Conservation (phyloP, 2,329 filamentous ascomycete species). For the Colletotrichum acutatum region DNA sequence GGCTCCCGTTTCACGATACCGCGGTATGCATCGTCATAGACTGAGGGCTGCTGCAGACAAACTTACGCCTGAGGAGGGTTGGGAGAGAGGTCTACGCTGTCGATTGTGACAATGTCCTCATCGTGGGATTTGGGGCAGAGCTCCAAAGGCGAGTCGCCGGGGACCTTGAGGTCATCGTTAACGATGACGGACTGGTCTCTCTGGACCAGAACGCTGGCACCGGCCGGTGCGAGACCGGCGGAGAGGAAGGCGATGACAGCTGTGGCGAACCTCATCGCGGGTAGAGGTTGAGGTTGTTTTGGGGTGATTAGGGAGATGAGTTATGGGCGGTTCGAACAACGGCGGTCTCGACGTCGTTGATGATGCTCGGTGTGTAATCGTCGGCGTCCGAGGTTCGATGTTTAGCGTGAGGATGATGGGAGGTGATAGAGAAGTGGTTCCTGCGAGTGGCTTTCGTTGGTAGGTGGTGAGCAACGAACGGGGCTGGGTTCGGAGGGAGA, state of each 20-base stretch:
- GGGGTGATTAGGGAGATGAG: neutral
- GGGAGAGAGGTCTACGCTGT: slow-evolving; percentile 82
- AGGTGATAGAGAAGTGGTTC: slow-evolving; percentile 26
- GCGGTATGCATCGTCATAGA: neutral
- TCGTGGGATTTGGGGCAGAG: slow-evolving; percentile 77
- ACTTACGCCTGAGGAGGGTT: slow-evolving; percentile 90
- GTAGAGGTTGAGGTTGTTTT: neutral
- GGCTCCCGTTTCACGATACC: slow-evolving; percentile 26
- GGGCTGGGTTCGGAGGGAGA: slow-evolving; percentile 33
- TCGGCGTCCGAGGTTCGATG: slow-evolving; percentile 22
- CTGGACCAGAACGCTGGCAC: slow-evolving; percentile 59
- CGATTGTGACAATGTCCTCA: slow-evolving; percentile 78
- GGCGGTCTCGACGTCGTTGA: slow-evolving; percentile 8
- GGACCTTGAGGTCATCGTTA: slow-evolving; percentile 71
- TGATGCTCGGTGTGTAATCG: slow-evolving; percentile 16
- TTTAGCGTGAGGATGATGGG: slow-evolving; percentile 33
- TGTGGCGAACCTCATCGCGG: slow-evolving; percentile 54
- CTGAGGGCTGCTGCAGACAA: neutral
- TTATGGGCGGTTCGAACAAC: neutral
- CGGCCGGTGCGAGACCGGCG: slow-evolving; percentile 57
- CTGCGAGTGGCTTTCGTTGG: slow-evolving; percentile 28
- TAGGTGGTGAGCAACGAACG: slow-evolving; percentile 29
- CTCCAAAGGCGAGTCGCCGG: slow-evolving; percentile 86
- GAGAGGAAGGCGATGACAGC: slow-evolving; percentile 58
- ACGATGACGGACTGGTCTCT: slow-evolving; percentile 60